Evolutionary conservation across 768 basidiomycete species (phyloP).

Genomic region (Termitomyces titanicus): DNA sequence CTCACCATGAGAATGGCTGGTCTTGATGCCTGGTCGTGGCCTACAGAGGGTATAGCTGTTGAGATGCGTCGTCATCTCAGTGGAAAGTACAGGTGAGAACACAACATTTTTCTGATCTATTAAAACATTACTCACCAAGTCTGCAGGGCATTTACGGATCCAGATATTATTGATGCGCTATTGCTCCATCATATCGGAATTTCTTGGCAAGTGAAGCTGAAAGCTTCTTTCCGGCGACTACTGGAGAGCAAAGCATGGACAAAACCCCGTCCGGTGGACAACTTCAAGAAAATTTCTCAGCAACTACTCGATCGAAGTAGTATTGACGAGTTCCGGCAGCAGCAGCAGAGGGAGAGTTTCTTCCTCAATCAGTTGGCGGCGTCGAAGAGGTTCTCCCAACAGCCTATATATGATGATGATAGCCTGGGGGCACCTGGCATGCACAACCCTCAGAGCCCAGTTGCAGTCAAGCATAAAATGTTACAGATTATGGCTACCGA

Average conservation of each 20-base stretch:
- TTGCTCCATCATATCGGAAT: constrained; percentile 42
- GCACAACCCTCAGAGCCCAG: constrained; percentile 1
- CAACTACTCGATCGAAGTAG: constrained; percentile 16
- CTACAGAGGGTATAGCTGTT: constrained; percentile 33
- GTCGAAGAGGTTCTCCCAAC: constrained; percentile 8
- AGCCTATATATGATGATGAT: constrained; percentile 12
- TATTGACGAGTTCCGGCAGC: constrained; percentile 25
- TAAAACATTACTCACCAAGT: not conserved
- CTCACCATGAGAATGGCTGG: constrained; percentile 42
- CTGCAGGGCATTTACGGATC: constrained; percentile 42
- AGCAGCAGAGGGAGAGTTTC: constrained; percentile 24
- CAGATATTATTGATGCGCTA: constrained; percentile 42
- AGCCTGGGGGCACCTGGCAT: constrained; percentile 28
- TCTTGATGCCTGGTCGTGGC: constrained; percentile 42
- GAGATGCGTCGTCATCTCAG: constrained; percentile 46
- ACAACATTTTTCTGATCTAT: not conserved
- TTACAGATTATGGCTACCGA: constrained; percentile 39
- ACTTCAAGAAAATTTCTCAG: constrained; percentile 14
- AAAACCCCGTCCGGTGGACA: constrained; percentile 12
- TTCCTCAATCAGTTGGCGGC: constrained; percentile 33
- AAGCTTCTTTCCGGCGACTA: constrained; percentile 24
- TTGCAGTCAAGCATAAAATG: constrained; percentile 33
- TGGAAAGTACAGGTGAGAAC: constrained; percentile 40
- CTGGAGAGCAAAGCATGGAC: constrained; percentile 36
- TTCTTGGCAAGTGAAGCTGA: constrained; percentile 37